phyloP scores from a whole-genome alignment of 2,329 filamentous ascomycete genomes.

The Fusarium keratoplasticum region DNA sequence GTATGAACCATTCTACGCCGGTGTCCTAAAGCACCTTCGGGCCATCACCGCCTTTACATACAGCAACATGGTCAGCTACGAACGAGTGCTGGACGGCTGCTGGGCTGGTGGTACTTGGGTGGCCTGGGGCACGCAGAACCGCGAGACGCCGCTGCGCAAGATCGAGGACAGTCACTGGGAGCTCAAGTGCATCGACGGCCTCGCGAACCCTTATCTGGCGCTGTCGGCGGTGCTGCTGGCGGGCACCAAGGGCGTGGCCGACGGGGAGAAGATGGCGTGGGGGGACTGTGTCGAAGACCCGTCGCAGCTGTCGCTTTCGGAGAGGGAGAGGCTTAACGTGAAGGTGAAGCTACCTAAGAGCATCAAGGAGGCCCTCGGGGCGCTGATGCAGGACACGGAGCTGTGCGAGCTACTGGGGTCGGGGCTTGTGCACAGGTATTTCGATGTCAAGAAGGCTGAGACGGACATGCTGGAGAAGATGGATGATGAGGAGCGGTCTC shows the following conservation, averaged over 20 bases:
- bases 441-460: slow-evolving; percentile 70
- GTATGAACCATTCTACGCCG: slow-evolving; percentile 77
- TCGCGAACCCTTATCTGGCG: slow-evolving; percentile 82
- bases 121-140: slow-evolving; percentile 84
- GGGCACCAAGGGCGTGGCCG: slow-evolving; percentile 43
- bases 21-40: slow-evolving; percentile 73
- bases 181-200: slow-evolving; percentile 80
- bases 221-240: slow-evolving; percentile 49
- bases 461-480: slow-evolving; percentile 57
- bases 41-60: slow-evolving; percentile 77
- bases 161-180: slow-evolving; percentile 79
- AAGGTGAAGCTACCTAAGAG: slow-evolving; percentile 63
- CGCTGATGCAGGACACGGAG: slow-evolving; percentile 60
- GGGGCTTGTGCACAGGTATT: slow-evolving; percentile 67
- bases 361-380: slow-evolving; percentile 65
- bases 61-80: slow-evolving; percentile 74
- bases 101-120: slow-evolving; percentile 87
- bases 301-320: slow-evolving; percentile 57
- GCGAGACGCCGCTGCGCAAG: slow-evolving; percentile 78
- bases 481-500: slow-evolving; percentile 57
- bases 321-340: slow-evolving; percentile 67
- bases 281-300: slow-evolving; percentile 68
- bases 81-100: slow-evolving; percentile 72
- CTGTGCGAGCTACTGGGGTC: slow-evolving; percentile 60
- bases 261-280: slow-evolving; percentile 55